phyloP scores from a whole-genome alignment of 2,329 filamentous ascomycete species.

The Basipetospora chlamydospora region DNA sequence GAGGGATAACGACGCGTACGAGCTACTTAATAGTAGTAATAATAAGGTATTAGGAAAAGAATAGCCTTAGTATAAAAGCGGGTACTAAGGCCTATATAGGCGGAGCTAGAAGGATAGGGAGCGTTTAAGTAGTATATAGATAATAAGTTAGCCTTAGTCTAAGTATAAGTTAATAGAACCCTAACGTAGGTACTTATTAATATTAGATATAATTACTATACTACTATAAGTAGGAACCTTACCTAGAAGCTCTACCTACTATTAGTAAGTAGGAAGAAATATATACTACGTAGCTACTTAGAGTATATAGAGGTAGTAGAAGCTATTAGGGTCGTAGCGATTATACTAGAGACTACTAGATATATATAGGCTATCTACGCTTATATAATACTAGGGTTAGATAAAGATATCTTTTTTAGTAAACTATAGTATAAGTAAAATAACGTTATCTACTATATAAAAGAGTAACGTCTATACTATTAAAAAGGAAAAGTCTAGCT shows the following conservation, averaged over 20 bases:
- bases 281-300: not conserved
- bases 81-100: not conserved
- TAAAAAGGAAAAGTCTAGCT: not conserved
- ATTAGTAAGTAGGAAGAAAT: not conserved
- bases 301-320: not conserved
- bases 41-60: not conserved
- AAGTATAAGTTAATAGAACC: not conserved
- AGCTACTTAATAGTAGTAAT: not conserved
- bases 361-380: not conserved
- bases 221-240: too few species aligned
- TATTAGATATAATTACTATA: not conserved
- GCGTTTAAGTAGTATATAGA: not conserved
- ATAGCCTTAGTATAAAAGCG: not conserved
- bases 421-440: not conserved
- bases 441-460: conserved; percentile 1
- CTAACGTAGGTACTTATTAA: not conserved
- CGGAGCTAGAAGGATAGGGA: not conserved
- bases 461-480: not conserved
- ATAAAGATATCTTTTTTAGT: not conserved
- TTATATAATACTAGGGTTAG: not conserved
- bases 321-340: not conserved
- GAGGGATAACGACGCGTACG: not conserved
- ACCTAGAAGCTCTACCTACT: not conserved
- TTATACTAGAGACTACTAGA: not conserved
- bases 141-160: not conserved